Evolutionary conservation across 2,329 filamentous ascomycete genomes (phyloP), one percentile per base, ranked within the genome.

Genomic region (Penicillium sp.): DNA sequence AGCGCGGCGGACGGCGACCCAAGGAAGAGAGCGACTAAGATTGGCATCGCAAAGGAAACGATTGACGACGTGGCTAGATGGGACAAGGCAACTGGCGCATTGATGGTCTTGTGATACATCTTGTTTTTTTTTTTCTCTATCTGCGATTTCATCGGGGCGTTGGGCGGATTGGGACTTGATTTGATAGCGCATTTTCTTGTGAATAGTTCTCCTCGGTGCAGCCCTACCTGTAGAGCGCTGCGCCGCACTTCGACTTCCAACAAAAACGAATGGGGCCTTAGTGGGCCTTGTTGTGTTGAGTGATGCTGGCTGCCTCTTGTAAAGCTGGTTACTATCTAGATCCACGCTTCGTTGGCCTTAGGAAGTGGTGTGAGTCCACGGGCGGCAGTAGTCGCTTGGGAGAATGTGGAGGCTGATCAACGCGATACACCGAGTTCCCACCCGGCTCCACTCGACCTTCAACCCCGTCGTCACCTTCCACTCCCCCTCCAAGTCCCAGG

Each of bases 1-100:
- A 73, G 58, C 65, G 64, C 10, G 60, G 64, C 4, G 60, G 61
- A 4, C 61, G 65, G 18, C 61, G 62, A 37, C 65, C 64, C 32
- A 70, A 67, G 52, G 65, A 68, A 28, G 66, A 69, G 33, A 61
- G 60, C 26, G 64, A 65, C 40, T 68, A 58, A 38, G 7, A 26
- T 4, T 17, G 29, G 18, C 32, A 23, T 41, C 4, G 31, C 19
- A 34, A 43, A 44, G 32, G 36, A 49, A 30, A 51, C 26, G 49
- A 51, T 43, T 52, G 45, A 55, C 36, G 51, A 51, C 34, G 36
- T 51, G 48, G n/a, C 40, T 56, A 56, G 48, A 56, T 41, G 47
- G 44, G 36, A 43, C 36, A 20, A 40, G 45, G 43, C 28, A 47
- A 41, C 25, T 37, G 53, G 53, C 52, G 53, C 47, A 55, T 54